Conservation (phyloP, 495 filamentous ascomycete species). For the Alectoria sarmentosa region DNA sequence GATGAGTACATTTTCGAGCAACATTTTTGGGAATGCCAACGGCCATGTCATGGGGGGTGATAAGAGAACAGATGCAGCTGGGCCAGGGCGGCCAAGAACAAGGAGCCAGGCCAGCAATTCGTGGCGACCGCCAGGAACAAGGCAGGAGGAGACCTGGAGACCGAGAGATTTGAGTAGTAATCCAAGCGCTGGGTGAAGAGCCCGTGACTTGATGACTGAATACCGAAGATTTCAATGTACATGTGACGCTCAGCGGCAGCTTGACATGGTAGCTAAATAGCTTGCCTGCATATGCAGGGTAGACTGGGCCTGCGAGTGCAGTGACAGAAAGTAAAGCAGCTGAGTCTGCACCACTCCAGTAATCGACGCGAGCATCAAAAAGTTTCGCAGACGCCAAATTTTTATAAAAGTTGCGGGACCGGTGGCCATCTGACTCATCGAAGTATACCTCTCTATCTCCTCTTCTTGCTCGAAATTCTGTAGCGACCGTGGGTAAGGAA, state of each 20-base stretch:
- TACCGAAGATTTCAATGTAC: conserved; percentile 5
- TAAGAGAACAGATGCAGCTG: conserved; percentile 52
- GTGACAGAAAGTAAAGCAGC: background rate
- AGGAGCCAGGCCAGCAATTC: conserved; percentile 44
- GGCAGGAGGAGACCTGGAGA: conserved; percentile 76
- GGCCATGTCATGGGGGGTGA: conserved; percentile 43
- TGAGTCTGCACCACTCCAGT: background rate
- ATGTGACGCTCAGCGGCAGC: background rate
- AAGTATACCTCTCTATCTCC: background rate
- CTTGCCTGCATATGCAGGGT: background rate
- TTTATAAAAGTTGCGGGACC: background rate
- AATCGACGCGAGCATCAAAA: background rate
- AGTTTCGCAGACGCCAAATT: background rate
- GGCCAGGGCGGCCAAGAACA: conserved; percentile 46
- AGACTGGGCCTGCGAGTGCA: background rate
- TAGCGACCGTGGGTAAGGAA: conserved; percentile 61
- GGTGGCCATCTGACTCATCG: background rate
- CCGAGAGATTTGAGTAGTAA: conserved; percentile 35
- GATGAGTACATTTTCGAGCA: conserved; percentile 30
- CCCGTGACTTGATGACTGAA: conserved; percentile 7
- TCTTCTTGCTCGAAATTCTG: conserved; percentile 31
- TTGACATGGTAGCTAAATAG: background rate
- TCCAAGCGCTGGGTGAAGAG: conserved; percentile 5
- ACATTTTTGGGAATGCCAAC: conserved; percentile 27
- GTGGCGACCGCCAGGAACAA: conserved; percentile 68